phyloP scores from a whole-genome alignment of 176 grass and related monocot species.

The Cenchrus fungigraminus region DNA sequence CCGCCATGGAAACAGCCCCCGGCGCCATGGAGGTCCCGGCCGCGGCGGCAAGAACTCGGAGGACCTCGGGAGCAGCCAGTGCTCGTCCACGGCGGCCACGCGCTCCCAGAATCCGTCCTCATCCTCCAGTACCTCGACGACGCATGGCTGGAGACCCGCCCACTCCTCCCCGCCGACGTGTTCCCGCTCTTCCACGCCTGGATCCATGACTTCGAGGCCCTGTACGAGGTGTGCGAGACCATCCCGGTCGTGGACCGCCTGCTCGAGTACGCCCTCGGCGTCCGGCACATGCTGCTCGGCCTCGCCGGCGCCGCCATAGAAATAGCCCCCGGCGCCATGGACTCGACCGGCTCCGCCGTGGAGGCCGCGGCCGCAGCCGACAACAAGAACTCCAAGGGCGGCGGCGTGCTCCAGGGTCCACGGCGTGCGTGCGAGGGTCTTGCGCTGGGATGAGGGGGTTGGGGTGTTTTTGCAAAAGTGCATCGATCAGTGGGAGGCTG shows the following conservation, averaged over 20 bases:
- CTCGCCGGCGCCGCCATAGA: conserved; percentile 19
- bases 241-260: conserved; percentile 76
- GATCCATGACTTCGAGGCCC: conserved; percentile 74
- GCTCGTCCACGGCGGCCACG: conserved; percentile 63
- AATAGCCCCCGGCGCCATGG: too few species aligned
- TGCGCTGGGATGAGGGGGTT: too few species aligned
- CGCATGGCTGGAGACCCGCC: conserved; percentile 45
- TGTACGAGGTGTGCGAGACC: conserved; percentile 69
- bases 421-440: too few species aligned
- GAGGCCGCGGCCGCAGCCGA: too few species aligned
- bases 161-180: conserved; percentile 51
- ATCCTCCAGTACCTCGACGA: conserved; percentile 88
- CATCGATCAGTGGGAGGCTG: too few species aligned
- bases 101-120: conserved; percentile 71
- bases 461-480: too few species aligned
- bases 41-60: too few species aligned
- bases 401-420: too few species aligned
- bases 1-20: too few species aligned
- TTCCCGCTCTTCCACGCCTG: conserved; percentile 81
- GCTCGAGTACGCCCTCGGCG: conserved; percentile 75
- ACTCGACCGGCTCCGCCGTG: too few species aligned
- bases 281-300: conserved; percentile 72
- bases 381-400: too few species aligned
- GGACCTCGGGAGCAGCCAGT: conserved; percentile 36
- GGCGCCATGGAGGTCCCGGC: too few species aligned